Conservation (phyloP, 2,329 filamentous ascomycete genomes). For the Trichophyton schoenleinii region DNA sequence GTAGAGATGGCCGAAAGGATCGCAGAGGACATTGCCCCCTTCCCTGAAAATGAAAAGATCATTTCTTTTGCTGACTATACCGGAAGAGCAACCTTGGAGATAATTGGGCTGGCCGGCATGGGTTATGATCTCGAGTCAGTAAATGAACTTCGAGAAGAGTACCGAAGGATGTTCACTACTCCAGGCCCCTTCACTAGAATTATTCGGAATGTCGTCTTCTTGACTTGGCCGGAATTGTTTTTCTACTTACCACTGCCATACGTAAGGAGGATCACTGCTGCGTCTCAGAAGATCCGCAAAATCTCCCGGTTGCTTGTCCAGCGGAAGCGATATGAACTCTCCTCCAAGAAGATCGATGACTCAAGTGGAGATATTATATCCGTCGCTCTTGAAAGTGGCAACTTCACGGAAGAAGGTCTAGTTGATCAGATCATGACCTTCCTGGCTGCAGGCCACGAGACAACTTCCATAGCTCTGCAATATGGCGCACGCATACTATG, state of each 20-base stretch:
- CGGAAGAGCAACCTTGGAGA: constrained; percentile 58
- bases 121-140: constrained; percentile 53
- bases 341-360: constrained; percentile 18
- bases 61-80: constrained; percentile 49
- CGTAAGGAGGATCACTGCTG: constrained; percentile 51
- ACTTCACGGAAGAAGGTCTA: constrained; percentile 66
- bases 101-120: constrained; percentile 61
- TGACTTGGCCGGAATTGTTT: constrained; percentile 53
- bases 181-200: constrained; percentile 10
- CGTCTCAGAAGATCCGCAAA: constrained; percentile 48
- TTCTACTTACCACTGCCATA: constrained; percentile 53
- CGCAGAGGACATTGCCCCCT: constrained; percentile 28
- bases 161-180: constrained; percentile 18
- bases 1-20: constrained; percentile 55
- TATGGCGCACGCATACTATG: constrained; percentile 63
- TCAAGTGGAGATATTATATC: constrained; percentile 57
- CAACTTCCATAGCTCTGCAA: constrained; percentile 61
- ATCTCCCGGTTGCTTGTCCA: constrained; percentile 57
- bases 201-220: constrained; percentile 38
- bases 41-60: constrained; percentile 32
- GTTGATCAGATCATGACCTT: constrained; percentile 87
- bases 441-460: constrained; percentile 70
- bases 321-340: constrained; percentile 51
- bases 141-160: constrained; percentile 42
- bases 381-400: constrained; percentile 63